These are phyloP conservation scores for Pseudohyphozyma bogoriensis DNA, from an alignment of 768 basidiomycete genomes.

Conservation along the genomic window DNA sequence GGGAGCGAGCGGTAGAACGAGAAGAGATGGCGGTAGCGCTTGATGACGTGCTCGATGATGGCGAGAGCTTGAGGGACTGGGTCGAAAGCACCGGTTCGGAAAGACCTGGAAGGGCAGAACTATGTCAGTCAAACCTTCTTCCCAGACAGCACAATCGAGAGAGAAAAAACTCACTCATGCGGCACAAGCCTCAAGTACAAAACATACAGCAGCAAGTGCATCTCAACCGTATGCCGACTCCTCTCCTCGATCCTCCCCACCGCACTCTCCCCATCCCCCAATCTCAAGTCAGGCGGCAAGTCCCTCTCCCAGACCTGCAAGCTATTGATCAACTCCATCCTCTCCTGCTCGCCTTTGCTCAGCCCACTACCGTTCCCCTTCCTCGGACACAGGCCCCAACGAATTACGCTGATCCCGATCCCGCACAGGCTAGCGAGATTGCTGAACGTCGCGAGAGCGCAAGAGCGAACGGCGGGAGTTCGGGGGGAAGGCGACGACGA, in stretches of 20 bases:
- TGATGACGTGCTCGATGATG: conserved; percentile 6
- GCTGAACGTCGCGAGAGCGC: conserved; percentile 11
- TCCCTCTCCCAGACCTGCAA: conserved; percentile 11
- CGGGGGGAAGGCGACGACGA: background rate
- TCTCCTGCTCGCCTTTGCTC: conserved; percentile 8
- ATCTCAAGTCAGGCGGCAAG: conserved; percentile 3
- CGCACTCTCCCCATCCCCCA: background rate
- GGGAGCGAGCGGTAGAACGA: conserved; percentile 21
- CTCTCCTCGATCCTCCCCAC: conserved; percentile 10
- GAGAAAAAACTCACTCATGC: conserved; percentile 6
- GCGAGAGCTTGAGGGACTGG: conserved; percentile 9
- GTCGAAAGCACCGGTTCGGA: background rate
- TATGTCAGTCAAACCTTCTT: too few relatives aligned
- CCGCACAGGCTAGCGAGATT: conserved; percentile 16
- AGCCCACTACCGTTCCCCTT: conserved; percentile 11
- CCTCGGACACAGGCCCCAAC: conserved; percentile 12
- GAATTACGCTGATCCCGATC: conserved; percentile 14
- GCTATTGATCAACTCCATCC: conserved; percentile 4
- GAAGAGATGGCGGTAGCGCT: conserved; percentile 5
- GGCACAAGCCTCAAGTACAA: conserved; percentile 9
- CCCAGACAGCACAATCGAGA: background rate
- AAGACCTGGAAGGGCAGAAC: background rate
- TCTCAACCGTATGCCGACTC: conserved; percentile 14
- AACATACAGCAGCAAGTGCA: conserved; percentile 6
- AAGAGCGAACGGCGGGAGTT: conserved; percentile 4